Conservation (phyloP, 2,329 filamentous ascomycete species). For the Stachybotrys elegans region DNA sequence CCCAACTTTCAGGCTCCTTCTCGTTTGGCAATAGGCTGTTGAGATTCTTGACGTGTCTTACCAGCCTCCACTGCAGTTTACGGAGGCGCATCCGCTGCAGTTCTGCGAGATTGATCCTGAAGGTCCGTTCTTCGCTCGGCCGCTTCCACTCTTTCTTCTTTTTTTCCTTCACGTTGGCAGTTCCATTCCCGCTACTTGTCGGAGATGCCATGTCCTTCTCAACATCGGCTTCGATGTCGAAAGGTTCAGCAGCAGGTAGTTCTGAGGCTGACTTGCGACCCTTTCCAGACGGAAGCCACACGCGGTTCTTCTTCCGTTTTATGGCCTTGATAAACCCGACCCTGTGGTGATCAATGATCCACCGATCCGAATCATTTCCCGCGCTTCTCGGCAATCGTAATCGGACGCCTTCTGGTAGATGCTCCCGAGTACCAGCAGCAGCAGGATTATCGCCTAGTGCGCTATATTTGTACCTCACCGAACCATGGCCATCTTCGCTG, state of each 20-base stretch:
- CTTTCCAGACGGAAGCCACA: neutral
- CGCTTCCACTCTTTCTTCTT: neutral
- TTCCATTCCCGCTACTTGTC: neutral
- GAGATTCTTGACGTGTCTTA: neutral
- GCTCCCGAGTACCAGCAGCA: neutral
- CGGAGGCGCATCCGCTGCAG: constrained; percentile 1
- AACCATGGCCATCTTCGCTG: neutral
- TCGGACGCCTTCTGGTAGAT: neutral
- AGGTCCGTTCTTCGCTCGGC: neutral
- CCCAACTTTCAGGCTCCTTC: neutral
- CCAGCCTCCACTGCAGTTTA: constrained; percentile 1
- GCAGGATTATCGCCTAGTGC: neutral
- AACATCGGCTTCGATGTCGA: neutral
- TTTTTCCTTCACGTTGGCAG: neutral
- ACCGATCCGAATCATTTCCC: neutral
- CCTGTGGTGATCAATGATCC: neutral
- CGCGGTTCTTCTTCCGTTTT: neutral
- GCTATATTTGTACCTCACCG: neutral
- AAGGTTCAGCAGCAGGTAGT: neutral
- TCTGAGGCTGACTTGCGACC: neutral
- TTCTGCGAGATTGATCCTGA: constrained; percentile 2
- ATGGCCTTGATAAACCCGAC: neutral
- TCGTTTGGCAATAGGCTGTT: neutral
- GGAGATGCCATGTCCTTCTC: neutral
- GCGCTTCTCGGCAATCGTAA: too few species aligned